Percentiles rank a stretch among this genome's conserved stretches.
Evolutionary conservation across 768 basidiomycete species (phyloP).

Genomic region (Xanthoconium purpureum): DNA sequence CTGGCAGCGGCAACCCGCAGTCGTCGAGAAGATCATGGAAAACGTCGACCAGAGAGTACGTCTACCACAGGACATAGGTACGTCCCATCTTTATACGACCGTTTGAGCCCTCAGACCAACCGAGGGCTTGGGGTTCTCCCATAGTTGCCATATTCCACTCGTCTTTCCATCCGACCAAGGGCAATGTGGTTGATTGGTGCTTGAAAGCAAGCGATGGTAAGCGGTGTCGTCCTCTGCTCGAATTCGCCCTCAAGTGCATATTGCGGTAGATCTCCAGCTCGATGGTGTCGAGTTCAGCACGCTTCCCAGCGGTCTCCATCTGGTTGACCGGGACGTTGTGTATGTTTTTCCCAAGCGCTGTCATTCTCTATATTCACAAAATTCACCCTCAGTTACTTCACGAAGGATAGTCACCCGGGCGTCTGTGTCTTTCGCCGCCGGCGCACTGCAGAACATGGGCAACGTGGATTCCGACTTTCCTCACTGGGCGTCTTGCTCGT

Average conservation of each 20-base stretch:
- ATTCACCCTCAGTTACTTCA: conserved; percentile 56
- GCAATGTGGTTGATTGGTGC: conserved; percentile 79
- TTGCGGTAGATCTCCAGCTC: conserved; percentile 54
- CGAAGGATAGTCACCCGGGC: conserved; percentile 63
- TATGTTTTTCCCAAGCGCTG: conserved; percentile 36
- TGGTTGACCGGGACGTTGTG: conserved; percentile 78
- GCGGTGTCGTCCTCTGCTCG: conserved; percentile 8
- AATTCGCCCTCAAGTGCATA: background rate
- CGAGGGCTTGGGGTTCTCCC: background rate
- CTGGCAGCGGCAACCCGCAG: conserved; percentile 23
- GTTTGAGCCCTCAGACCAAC: background rate
- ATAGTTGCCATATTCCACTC: conserved; percentile 81
- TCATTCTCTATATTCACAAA: conserved; percentile 6
- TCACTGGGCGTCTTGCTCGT: conserved; percentile 74
- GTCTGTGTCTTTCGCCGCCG: conserved; percentile 74
- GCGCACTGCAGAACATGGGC: conserved; percentile 64
- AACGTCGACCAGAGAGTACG: conserved; percentile 29
- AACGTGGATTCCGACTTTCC: conserved; percentile 76
- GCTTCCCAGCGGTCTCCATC: conserved; percentile 78
- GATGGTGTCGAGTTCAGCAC: conserved; percentile 77
- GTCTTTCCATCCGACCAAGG: conserved; percentile 81
- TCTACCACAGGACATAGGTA: conserved; percentile 56
- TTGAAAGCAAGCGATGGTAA: conserved; percentile 66
- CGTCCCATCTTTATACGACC: conserved; percentile 5
- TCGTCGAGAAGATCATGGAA: conserved; percentile 23